Evolutionary conservation across 1,284 basidiomycete genomes (phyloP).

Genomic region (Flammula alnicola): DNA sequence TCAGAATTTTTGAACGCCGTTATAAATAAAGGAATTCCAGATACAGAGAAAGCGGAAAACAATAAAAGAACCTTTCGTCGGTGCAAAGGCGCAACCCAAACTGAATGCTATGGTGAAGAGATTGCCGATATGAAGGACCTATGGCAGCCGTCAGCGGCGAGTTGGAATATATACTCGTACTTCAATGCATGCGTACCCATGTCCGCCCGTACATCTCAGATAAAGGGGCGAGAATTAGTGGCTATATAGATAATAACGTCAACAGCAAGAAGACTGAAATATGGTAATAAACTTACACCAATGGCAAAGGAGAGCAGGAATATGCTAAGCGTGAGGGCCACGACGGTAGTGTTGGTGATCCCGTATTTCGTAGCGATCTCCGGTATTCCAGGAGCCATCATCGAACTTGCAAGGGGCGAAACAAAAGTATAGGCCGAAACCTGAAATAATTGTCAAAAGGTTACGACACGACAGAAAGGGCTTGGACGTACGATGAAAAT

Average conservation of each 20-base stretch:
- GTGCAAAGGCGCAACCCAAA: slow-evolving; percentile 70
- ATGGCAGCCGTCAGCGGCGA: no score
- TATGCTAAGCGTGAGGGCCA: slow-evolving; percentile 69
- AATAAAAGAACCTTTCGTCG: slow-evolving; percentile 59
- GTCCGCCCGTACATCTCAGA: slow-evolving; percentile 81
- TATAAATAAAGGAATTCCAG: background rate
- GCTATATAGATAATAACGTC: slow-evolving; percentile 42
- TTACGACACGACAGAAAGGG: no score
- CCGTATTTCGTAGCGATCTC: slow-evolving; percentile 62
- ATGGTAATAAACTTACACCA: no score
- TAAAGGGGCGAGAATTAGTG: slow-evolving; percentile 73
- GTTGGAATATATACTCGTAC: slow-evolving; percentile 4
- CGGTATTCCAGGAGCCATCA: slow-evolving; percentile 81
- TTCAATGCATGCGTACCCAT: slow-evolving; percentile 49
- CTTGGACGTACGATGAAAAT: slow-evolving; percentile 58
- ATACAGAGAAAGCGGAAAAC: slow-evolving; percentile 73
- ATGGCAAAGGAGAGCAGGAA: slow-evolving; percentile 80
- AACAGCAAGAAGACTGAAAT: no score
- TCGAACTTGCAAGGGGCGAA: slow-evolving; percentile 72
- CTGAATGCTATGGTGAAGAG: slow-evolving; percentile 70
- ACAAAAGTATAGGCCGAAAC: slow-evolving; percentile 75
- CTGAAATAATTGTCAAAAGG: slow-evolving; percentile 36
- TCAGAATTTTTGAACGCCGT: background rate
- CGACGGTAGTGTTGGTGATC: slow-evolving; percentile 62
- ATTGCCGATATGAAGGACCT: slow-evolving; percentile 73